Conservation (phyloP, 2,329 filamentous ascomycete genomes). For the Claviceps sp. region DNA sequence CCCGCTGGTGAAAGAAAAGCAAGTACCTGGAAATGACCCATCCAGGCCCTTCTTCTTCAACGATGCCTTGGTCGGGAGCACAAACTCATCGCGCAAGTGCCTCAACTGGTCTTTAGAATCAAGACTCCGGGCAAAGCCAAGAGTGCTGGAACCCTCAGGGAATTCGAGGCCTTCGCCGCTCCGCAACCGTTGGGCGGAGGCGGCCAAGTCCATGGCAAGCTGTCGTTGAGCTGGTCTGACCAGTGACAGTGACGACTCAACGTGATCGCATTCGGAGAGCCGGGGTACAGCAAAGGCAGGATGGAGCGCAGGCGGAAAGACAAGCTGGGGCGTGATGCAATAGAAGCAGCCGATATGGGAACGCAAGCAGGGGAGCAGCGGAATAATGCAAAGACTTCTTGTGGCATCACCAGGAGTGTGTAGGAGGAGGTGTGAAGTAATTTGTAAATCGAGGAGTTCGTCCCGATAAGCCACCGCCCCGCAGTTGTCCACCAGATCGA, state of each 20-base stretch:
- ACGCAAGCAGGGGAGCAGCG: too few species aligned
- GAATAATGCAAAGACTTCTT: too few species aligned
- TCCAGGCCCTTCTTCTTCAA: constrained; percentile 49
- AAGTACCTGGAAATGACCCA: constrained; percentile 27
- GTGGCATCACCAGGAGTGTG: too few species aligned
- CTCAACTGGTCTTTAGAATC: constrained; percentile 49
- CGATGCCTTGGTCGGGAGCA: constrained; percentile 62
- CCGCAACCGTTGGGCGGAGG: constrained; percentile 26
- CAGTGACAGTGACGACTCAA: neutral
- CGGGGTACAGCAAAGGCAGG: too few species aligned
- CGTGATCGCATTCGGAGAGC: too few species aligned
- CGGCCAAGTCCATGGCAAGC: constrained; percentile 23
- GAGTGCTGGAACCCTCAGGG: constrained; percentile 30
- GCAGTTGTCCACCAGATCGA: too few species aligned
- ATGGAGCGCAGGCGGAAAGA: too few species aligned
- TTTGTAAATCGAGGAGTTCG: too few species aligned
- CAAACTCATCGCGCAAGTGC: constrained; percentile 55
- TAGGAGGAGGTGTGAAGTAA: too few species aligned
- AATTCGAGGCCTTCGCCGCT: constrained; percentile 29
- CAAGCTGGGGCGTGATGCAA: too few species aligned
- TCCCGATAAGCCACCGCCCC: too few species aligned
- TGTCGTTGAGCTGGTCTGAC: constrained; percentile 13
- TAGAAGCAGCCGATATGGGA: too few species aligned
- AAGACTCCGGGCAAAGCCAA: constrained; percentile 36
- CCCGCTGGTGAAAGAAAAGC: neutral